These are phyloP conservation scores for Sporothrix luriei DNA, from an alignment of 2,329 filamentous ascomycete genomes.

Conservation along the genomic window DNA sequence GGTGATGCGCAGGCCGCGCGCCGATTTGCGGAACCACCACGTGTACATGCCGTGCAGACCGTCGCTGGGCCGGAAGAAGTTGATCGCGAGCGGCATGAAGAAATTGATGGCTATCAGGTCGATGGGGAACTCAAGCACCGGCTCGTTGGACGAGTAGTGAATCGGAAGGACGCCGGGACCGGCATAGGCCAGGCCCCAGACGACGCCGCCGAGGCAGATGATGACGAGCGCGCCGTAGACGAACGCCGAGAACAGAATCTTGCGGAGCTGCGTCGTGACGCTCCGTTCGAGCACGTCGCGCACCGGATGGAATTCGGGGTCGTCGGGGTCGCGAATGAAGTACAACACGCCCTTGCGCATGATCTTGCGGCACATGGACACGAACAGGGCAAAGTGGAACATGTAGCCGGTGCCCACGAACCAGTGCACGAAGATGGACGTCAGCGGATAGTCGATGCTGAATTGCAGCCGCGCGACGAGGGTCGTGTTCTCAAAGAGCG, in stretches of 20 bases:
- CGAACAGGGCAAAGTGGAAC: constrained; percentile 99
- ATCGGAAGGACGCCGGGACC: constrained; percentile 79
- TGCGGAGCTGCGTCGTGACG: constrained; percentile 87
- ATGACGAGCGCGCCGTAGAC: constrained; percentile 94
- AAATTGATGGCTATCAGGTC: constrained; percentile 98
- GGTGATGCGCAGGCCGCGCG: constrained; percentile 75
- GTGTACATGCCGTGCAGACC: constrained; percentile 82
- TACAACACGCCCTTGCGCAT: constrained; percentile 94
- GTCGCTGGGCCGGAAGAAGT: constrained; percentile 81
- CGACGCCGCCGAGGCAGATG: constrained; percentile 88
- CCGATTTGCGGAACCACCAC: constrained; percentile 95
- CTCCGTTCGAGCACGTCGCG: constrained; percentile 93
- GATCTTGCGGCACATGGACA: constrained; percentile 98
- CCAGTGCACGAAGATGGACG: constrained; percentile 96
- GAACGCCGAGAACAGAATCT: constrained; percentile 93
- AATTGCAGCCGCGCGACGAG: constrained; percentile 77
- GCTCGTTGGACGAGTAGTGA: constrained; percentile 89
- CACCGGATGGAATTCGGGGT: constrained; percentile 96
- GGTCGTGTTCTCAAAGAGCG: constrained; percentile 81
- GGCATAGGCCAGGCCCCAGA: constrained; percentile 79
- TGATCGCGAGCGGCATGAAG: constrained; percentile 83
- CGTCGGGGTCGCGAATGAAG: constrained; percentile 97
- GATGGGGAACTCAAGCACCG: constrained; percentile 89
- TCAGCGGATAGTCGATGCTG: constrained; percentile 76
- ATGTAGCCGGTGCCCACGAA: constrained; percentile 98